Conservation (phyloP, 495 filamentous ascomycete genomes). For the Pyrenula aspistea region DNA sequence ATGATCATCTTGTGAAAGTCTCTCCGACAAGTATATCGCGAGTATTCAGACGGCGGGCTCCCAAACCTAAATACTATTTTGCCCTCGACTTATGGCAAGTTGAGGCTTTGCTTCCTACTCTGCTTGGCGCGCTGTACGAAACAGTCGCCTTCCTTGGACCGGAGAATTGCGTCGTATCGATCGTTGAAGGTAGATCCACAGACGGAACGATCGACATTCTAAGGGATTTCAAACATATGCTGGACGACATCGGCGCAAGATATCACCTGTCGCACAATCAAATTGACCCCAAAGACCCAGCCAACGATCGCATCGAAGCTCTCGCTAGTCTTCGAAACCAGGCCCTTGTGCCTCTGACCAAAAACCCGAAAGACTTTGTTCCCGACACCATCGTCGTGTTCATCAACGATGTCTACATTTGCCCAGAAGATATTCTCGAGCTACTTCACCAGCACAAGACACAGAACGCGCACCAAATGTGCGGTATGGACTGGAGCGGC, state of each 20-base stretch:
- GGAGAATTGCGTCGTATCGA: constrained; percentile 32
- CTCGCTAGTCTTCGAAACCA: constrained; percentile 33
- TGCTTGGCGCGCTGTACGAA: constrained; percentile 32
- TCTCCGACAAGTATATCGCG: not conserved
- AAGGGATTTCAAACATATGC: constrained; percentile 13
- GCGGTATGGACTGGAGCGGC: constrained; percentile 40
- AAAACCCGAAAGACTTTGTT: not conserved
- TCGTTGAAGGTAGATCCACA: constrained; percentile 36
- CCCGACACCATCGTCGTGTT: constrained; percentile 31
- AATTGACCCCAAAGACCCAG: constrained; percentile 17
- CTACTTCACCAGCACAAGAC: constrained; percentile 27
- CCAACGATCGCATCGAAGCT: constrained; percentile 21
- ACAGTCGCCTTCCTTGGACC: constrained; percentile 35
- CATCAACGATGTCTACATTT: constrained; percentile 35
- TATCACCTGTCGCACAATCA: constrained; percentile 24
- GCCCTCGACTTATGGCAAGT: constrained; percentile 34
- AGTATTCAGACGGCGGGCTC: constrained; percentile 1
- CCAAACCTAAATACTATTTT: constrained; percentile 29
- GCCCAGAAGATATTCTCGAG: constrained; percentile 41
- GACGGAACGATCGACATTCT: constrained; percentile 40
- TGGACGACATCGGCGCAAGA: constrained; percentile 18
- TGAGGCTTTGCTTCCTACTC: constrained; percentile 26
- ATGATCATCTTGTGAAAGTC: not conserved
- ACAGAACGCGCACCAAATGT: constrained; percentile 38
- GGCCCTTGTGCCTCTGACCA: constrained; percentile 25